Evolutionary conservation across 495 filamentous ascomycete species (phyloP).

Genomic region (Penicillium coprophilum): DNA sequence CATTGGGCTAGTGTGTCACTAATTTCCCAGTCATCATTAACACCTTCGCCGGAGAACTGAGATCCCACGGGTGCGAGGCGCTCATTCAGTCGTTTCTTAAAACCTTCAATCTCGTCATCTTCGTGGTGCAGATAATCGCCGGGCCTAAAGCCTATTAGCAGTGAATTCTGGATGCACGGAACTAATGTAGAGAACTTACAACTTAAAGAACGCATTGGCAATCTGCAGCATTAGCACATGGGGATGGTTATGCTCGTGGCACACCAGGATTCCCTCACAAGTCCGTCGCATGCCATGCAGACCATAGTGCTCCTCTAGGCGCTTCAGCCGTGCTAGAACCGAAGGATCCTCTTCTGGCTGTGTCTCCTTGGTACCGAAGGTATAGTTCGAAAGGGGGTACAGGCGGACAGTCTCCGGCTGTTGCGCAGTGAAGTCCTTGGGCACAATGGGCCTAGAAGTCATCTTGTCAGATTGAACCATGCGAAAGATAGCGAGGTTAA

Average conservation of each 20-base stretch:
- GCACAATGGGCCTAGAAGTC: constrained; percentile 63
- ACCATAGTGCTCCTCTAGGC: constrained; percentile 91
- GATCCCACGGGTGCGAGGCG: constrained; percentile 86
- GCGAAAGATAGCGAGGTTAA: too few species aligned
- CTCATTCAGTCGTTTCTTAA: constrained; percentile 89
- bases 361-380: constrained; percentile 95
- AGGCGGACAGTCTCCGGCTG: constrained; percentile 90
- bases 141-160: constrained; percentile 51
- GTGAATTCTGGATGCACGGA: background rate
- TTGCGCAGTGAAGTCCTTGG: constrained; percentile 79
- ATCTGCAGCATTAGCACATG: constrained; percentile 99
- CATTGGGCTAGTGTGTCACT: constrained; percentile 93
- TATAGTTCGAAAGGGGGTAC: constrained; percentile 96
- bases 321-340: constrained; percentile 85
- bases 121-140: constrained; percentile 92
- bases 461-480: constrained; percentile 3
- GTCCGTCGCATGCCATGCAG: constrained; percentile 93
- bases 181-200: constrained; percentile 46
- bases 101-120: constrained; percentile 88
- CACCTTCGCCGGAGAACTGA: constrained; percentile 82
- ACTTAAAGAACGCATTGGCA: constrained; percentile 98
- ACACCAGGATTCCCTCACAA: constrained; percentile 93
- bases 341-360: constrained; percentile 98
- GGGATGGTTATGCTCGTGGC: constrained; percentile 97
- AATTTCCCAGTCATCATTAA: constrained; percentile 88